Evolutionary conservation across 1,139 yeast genomes (phyloP).

Genomic region (Yamadazyma friedrichii): DNA sequence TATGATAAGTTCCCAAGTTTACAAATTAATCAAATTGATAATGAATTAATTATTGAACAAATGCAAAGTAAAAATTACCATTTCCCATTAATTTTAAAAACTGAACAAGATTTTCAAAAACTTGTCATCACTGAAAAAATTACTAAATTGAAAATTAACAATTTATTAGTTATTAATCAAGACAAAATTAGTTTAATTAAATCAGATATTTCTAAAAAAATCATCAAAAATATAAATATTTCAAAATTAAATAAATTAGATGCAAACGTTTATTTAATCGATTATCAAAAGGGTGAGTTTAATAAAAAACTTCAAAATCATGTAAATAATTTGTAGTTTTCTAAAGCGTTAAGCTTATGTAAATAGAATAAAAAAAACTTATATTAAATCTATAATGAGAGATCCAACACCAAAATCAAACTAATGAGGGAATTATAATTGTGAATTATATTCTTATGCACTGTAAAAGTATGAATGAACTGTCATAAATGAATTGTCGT

Average conservation of each 20-base stretch:
- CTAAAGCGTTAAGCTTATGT: neutral
- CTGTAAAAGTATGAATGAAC: too few species aligned
- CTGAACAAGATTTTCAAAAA: constrained; percentile 8
- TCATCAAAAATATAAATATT: constrained; percentile 12
- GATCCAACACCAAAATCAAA: neutral
- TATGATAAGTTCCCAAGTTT: constrained; percentile 60
- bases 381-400: neutral
- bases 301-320: constrained; percentile 9
- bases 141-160: constrained; percentile 10
- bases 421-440: neutral
- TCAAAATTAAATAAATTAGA: constrained; percentile 11
- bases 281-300: constrained; percentile 12
- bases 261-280: constrained; percentile 15
- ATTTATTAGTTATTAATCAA: constrained; percentile 12
- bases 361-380: neutral
- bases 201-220: constrained; percentile 15
- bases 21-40: constrained; percentile 23
- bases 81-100: constrained; percentile 48
- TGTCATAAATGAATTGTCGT: too few species aligned
- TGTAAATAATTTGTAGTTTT: constrained; percentile 8
- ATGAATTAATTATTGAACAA: constrained; percentile 44
- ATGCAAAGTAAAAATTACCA: constrained; percentile 47
- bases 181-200: constrained; percentile 13
- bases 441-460: too few species aligned
- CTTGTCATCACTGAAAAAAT: constrained; percentile 12